Evolutionary conservation across 805 yeast genomes (phyloP), one percentile per base, ranked within the genome.

Genomic region (Kregervanrija fluxuum): DNA sequence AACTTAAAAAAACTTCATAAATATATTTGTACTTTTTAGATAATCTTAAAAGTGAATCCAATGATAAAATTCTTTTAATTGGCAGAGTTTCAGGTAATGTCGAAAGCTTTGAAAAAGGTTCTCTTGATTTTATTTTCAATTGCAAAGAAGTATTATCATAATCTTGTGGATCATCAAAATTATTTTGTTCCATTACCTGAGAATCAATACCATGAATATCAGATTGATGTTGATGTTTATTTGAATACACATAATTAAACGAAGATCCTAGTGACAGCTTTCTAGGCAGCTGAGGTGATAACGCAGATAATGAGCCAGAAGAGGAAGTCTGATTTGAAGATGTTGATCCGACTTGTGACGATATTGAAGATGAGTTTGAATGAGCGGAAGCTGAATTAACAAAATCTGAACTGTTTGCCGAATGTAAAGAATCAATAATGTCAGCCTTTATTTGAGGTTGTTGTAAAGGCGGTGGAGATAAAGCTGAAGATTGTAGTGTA

Each of bases 21-120:
- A 61, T 54, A 13, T 50, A 49, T 30, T 48, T 46, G 35, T 56
- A 53, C 33, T 56, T 61, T 33, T 47, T 49, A 1, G 62, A 46
- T 16, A 61, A 35, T 11, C 39, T 38, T 17, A 59, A 33, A 11
- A 60, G 33, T 8, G 43, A 38, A 1, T 40, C 36, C 5, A 55
- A 32, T n/a, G 48, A 46, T 11, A 54, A 10, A 9, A 4, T 30
- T 10, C 22, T 28, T 9, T 42, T 30, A 3, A 39, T 33, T 9
- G 33, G 30, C 6, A 16, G 35, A 11, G 14, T 28, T 36, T 46
- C 49, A 4, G 37, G 36, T 14, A 47, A 38, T 3, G 50, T 44
- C 11, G 50, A 44, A 13, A 47, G 35, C 35, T 44, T 49, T 13
- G 46, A 33, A 16, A 41, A 42, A 9, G 38, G 36, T 11, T 41